Base-by-base conservation (phyloP, 2,329 filamentous ascomycete genomes). In the Verticillium klebahnii region DNA sequence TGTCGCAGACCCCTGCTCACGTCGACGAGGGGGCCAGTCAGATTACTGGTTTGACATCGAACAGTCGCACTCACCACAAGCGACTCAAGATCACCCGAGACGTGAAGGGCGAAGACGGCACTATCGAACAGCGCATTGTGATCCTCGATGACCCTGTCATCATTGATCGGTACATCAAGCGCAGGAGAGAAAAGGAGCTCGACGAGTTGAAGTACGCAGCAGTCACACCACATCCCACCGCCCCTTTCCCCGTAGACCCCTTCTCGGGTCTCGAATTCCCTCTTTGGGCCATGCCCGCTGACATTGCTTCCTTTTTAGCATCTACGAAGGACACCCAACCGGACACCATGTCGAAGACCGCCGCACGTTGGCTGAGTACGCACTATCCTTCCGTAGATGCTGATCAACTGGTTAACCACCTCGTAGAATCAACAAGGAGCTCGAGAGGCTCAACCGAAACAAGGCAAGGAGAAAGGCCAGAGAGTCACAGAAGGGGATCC, bases 381-480 rank as follows among this genome's bases (percentile, higher is more conserved):
- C 50, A 60, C 55, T 61, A 40, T 36, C 40, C 61, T 63, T 60
- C 25, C 19, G 62, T 63, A 60, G 59, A 60, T 56, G 61, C 58
- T 56, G n/a, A 37, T 56, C 52, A 61, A 56, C 56, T 66, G 60
- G 65, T 66, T 73, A 66, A 74, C 67, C 65, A 60, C 56, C 31
- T 57, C 60, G 60, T 67, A 90, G 88, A 62, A 80, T 93, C 64
- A 82, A 88, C 69, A 84, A 85, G 67, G 94, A 98, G 74, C 85
- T 96, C 60, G 87, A 87, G 59, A 90, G 95, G 67, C 85, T 99
- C 36, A 86, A 95, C 71, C 91, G 93, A 70, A 99, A 98, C 80
- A 92, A 92, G 68, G 93, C 96, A 66, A 89, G 94, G 66, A 87
- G 93, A 65, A 88, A 94, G 71, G 92, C 91, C 64, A 92, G 94